Conservation (phyloP, 208 protist species). For the Wallacemonas rigidus region DNA sequence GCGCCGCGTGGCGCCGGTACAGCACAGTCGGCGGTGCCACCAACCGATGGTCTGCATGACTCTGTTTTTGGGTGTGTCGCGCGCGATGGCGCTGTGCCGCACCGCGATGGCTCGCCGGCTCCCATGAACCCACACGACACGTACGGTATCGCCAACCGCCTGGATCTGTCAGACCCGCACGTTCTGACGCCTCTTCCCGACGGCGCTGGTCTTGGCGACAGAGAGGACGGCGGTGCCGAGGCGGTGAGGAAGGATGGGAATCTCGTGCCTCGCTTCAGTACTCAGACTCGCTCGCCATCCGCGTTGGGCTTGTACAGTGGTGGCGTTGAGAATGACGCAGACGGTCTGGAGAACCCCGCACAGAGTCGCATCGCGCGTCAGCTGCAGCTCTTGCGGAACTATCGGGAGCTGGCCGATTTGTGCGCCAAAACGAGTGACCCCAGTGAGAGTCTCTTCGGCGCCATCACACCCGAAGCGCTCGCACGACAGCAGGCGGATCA, state of each 20-base stretch:
- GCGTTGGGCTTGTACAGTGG: conserved; percentile 11
- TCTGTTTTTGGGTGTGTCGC: background rate
- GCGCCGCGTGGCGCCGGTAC: background rate
- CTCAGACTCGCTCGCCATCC: conserved; percentile 14
- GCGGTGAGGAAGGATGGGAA: background rate
- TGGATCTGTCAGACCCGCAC: background rate
- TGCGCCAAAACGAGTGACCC: conserved; percentile 51
- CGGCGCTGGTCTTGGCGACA: background rate
- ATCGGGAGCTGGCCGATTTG: conserved; percentile 56
- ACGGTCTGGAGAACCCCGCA: conserved; percentile 37
- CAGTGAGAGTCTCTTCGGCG: conserved; percentile 31
- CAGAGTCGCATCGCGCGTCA: conserved; percentile 58
- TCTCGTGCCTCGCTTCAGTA: conserved; percentile 19
- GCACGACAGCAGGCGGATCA: conserved; percentile 40
- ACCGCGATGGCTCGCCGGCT: conserved; percentile 3
- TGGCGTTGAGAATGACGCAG: background rate
- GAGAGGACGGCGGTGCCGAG: too few relatives aligned
- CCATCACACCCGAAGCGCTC: conserved; percentile 42
- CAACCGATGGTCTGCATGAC: background rate
- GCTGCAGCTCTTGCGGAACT: conserved; percentile 74
- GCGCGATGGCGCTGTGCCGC: background rate
- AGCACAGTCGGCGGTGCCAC: background rate
- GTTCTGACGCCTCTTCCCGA: background rate
- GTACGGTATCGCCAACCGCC: background rate
- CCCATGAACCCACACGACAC: background rate